A percentile compares a stretch with the other conserved stretches of the same genome.
Evolutionary conservation across 331 rosid genomes (phyloP).

Genomic region (Malus hybrid): DNA sequence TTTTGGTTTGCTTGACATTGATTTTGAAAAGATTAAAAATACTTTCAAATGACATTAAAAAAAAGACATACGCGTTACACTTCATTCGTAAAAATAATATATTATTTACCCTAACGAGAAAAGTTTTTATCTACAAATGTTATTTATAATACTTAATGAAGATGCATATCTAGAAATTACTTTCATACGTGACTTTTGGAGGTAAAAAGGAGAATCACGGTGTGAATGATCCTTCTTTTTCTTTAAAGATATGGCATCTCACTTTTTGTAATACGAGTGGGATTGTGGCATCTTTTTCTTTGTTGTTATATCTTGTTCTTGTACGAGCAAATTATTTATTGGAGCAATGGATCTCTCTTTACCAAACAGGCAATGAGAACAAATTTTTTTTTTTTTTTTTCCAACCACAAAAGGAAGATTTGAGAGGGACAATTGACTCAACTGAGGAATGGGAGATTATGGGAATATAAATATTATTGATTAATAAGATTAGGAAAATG

Average conservation of each 20-base stretch:
- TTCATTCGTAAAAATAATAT: too few species aligned
- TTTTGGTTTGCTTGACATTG: too few species aligned
- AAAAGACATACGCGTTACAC: too few species aligned
- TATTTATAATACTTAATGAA: too few species aligned
- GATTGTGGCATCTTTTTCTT: conserved; percentile 47
- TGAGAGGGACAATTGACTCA: conserved; percentile 14
- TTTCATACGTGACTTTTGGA: neutral
- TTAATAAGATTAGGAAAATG: too few species aligned
- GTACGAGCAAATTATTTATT: conserved; percentile 30
- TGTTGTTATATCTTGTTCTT: conserved; percentile 28
- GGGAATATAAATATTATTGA: neutral
- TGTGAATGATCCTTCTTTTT: conserved; percentile 21
- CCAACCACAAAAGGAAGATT: conserved; percentile 25
- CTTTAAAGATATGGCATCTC: conserved; percentile 58
- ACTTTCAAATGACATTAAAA: too few species aligned
- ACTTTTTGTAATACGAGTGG: conserved; percentile 23
- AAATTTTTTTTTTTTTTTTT: conserved; percentile 29
- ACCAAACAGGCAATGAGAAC: conserved; percentile 43
- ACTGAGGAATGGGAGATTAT: conserved; percentile 11
- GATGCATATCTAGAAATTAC: too few species aligned
- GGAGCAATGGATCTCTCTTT: conserved; percentile 52
- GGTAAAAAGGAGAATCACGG: conserved; percentile 5
- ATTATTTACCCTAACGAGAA: too few species aligned
- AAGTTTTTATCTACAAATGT: too few species aligned
- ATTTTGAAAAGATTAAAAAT: too few species aligned